Evolutionary conservation across 331 rosid genomes (phyloP).

Genomic region (Malus hybrid): DNA sequence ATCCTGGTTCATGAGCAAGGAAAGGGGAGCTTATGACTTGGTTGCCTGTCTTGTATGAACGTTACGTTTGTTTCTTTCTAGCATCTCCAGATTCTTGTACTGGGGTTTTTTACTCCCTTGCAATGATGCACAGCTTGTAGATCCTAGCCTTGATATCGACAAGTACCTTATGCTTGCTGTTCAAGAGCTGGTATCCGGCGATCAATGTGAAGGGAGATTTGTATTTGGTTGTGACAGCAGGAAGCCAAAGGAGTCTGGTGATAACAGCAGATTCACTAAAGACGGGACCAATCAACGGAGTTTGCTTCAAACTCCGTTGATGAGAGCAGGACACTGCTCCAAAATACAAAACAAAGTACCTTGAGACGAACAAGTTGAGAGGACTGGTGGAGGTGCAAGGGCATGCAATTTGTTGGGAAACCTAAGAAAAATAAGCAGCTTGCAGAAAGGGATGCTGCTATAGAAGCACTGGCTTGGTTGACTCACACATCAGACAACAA

Average conservation of each 20-base stretch:
- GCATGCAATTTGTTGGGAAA: conserved; percentile 96
- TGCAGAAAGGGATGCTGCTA: conserved; percentile 93
- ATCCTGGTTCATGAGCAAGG: not conserved
- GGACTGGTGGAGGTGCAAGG: conserved; percentile 94
- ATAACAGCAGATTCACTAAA: conserved; percentile 56
- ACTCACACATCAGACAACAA: conserved; percentile 76
- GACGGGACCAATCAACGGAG: conserved; percentile 91
- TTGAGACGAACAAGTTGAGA: conserved; percentile 87
- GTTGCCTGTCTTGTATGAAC: not conserved
- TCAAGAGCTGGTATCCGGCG: conserved; percentile 78
- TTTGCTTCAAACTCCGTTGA: conserved; percentile 79
- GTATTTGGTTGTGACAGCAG: conserved; percentile 84
- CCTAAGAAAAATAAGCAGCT: conserved; percentile 91
- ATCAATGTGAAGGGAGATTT: conserved; percentile 93
- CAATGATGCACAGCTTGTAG: conserved; percentile 58
- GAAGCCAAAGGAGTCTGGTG: conserved; percentile 44
- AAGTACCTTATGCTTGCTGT: conserved; percentile 78
- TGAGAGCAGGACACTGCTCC: conserved; percentile 98
- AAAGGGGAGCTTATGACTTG: not conserved
- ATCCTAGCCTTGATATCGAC: conserved; percentile 72
- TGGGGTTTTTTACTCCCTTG: not conserved
- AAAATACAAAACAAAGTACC: conserved; percentile 90
- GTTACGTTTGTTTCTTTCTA: not conserved
- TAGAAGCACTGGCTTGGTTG: conserved; percentile 96
- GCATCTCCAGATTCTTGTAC: no score